Evolutionary conservation across 371 early-diverging fungal genomes (phyloP), one percentile per base, ranked within the genome.

Genomic region (Mucor lusitanicus): DNA sequence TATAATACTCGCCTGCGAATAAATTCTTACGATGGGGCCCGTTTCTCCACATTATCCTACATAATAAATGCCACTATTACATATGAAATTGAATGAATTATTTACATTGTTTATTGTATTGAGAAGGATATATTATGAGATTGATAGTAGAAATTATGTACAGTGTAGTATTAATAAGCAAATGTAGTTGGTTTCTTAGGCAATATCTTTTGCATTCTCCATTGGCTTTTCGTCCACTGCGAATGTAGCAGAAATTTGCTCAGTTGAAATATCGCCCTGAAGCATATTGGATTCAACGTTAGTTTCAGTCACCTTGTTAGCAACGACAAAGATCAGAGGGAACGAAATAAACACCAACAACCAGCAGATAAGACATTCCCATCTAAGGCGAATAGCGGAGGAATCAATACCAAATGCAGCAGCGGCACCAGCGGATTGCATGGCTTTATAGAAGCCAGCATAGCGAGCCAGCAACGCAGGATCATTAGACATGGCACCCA

Each of bases 401-500:
- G 78, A 69, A 61, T 80, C 80, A 55, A 80, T 75, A 61, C 78
- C 78, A 44, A 80, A 80, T 8, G 80, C 62, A 13, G 68, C 63
- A 32, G 78, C 80, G 11, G 76, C 77, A 62, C 80, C 80, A 42
- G 78, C 80, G n/a, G 86, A 85, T 75, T 89, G 90, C 54, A 84
- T 76, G 46, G 87, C 87, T 73, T 90, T 87, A 82, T 90, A 90
- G 68, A 87, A 91, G 8, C 92, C 95, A 21, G 91, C 88, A 69
- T 89, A 93, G 32, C 90, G 84, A 46, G 93, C 84, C 28, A 92
- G 81, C 33, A 82, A 66, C 64, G 81, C 72, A 68, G 87, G 82
- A 53, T 93, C 90, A 74, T 91, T 91, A 33, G 89, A 83, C 60
- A 91, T 82, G 44, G 92, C 86, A 12, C 93, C 92, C 83, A 92